Evolutionary conservation across 202 grass and related monocot genomes (phyloP).

Genomic region (Bolboschoenoplectus hybrid): DNA sequence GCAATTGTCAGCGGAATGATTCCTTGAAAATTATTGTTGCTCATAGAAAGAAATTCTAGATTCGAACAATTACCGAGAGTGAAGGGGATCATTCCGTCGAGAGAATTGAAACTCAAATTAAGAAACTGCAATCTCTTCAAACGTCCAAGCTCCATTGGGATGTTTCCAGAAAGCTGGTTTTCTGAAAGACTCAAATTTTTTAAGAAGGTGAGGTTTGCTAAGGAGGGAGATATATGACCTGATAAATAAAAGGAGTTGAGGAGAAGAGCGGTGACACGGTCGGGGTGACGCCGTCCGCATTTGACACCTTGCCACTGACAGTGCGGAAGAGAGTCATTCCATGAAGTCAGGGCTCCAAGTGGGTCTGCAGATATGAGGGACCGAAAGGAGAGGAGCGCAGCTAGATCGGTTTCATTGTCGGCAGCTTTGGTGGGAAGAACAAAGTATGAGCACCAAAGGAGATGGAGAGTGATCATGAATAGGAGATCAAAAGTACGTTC

Average conservation of each 20-base stretch:
- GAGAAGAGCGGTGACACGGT: background rate
- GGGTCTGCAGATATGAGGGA: background rate
- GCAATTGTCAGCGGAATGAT: background rate
- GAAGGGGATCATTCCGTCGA: background rate
- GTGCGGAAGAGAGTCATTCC: background rate
- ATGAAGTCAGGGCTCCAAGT: background rate
- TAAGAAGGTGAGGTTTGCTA: background rate
- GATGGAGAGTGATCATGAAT: background rate
- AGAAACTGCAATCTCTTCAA: background rate
- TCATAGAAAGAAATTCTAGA: background rate
- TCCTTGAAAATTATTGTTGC: background rate
- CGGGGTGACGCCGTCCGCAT: background rate
- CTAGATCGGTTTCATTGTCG: background rate
- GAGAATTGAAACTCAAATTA: background rate
- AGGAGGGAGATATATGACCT: background rate
- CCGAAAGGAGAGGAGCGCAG: background rate
- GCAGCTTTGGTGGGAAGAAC: background rate
- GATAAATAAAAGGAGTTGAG: background rate
- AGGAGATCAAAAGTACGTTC: background rate
- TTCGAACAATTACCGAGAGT: background rate
- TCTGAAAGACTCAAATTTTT: background rate
- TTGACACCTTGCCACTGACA: background rate
- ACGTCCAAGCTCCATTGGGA: background rate
- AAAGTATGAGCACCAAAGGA: background rate
- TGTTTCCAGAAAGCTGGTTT: background rate